Conservation (phyloP, 441 rosid genomes). For the Geranium incanum region DNA sequence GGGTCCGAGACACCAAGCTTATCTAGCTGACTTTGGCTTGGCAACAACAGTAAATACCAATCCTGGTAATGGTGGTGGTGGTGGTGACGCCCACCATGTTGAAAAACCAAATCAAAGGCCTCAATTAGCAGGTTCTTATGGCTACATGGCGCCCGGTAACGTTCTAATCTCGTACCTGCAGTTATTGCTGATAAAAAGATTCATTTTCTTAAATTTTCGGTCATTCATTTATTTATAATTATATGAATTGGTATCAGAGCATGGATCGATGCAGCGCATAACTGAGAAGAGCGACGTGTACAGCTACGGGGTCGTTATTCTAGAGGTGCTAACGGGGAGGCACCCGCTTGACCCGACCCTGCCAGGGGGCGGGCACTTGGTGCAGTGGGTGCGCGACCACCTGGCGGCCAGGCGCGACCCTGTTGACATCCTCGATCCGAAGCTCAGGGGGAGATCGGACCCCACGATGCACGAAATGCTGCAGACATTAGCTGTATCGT, state of each 20-base stretch:
- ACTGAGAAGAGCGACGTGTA: conserved; percentile 58
- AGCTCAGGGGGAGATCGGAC: conserved; percentile 72
- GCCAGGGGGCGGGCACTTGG: conserved; percentile 69
- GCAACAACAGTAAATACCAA: conserved; percentile 41
- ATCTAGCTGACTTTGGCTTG: conserved; percentile 84
- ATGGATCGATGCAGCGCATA: conserved; percentile 65
- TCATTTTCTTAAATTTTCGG: not conserved
- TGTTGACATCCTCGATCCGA: conserved; percentile 54
- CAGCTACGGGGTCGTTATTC: conserved; percentile 62
- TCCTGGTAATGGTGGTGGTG: conserved; percentile 17
- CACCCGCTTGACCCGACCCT: conserved; percentile 84
- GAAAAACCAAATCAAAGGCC: conserved; percentile 51
- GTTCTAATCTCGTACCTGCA: not conserved
- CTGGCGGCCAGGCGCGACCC: conserved; percentile 54
- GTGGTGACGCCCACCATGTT: too few species aligned
- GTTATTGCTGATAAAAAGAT: not conserved
- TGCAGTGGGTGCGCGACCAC: conserved; percentile 80
- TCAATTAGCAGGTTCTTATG: conserved; percentile 82
- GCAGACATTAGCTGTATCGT: conserved; percentile 80
- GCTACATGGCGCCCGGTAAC: conserved; percentile 91
- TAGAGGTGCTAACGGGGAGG: conserved; percentile 80
- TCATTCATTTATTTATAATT: too few species aligned
- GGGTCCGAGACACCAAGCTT: conserved; percentile 58
- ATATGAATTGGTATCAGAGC: conserved; percentile 39
- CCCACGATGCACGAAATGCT: conserved; percentile 86